Conservation (phyloP, 2,329 filamentous ascomycete genomes). For the Pseudonectria buxi region DNA sequence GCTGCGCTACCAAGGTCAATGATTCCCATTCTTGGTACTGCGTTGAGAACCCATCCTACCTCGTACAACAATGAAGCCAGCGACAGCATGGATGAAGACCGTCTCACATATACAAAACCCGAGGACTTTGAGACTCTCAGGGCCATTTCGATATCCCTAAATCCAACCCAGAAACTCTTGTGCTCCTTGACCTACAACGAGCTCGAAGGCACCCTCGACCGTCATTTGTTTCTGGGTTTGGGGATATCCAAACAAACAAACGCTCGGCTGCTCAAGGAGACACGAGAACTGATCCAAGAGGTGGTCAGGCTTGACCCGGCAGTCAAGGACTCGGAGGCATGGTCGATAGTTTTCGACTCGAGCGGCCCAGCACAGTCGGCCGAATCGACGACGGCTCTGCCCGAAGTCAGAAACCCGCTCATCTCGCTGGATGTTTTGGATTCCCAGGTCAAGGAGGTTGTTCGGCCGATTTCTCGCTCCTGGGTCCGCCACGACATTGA, state of each 20-base stretch:
- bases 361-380: background rate
- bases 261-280: slow-evolving; percentile 1
- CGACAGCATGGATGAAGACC: slow-evolving; percentile 26
- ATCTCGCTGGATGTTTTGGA: slow-evolving; percentile 17
- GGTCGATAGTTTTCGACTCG: slow-evolving; percentile 4
- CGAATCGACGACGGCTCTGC: background rate
- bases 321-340: slow-evolving; percentile 1
- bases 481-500: slow-evolving; percentile 26
- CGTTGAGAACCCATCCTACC: background rate
- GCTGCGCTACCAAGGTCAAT: slow-evolving; percentile 11
- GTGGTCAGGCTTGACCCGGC: slow-evolving; percentile 5
- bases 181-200: slow-evolving; percentile 31
- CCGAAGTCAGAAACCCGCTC: slow-evolving; percentile 7
- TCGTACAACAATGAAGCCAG: background rate
- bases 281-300: slow-evolving; percentile 5
- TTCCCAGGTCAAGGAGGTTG: slow-evolving; percentile 10
- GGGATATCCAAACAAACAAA: slow-evolving; percentile 1
- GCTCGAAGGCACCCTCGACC: slow-evolving; percentile 11
- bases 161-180: slow-evolving; percentile 17
- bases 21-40: slow-evolving; percentile 8
- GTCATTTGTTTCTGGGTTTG: slow-evolving; percentile 5
- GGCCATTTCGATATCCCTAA: slow-evolving; percentile 9
- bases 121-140: slow-evolving; percentile 17
- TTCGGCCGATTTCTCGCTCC: slow-evolving; percentile 14
- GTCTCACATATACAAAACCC: slow-evolving; percentile 30